phyloP scores from a whole-genome alignment of 805 yeast species.

The Starmerella floris region DNA sequence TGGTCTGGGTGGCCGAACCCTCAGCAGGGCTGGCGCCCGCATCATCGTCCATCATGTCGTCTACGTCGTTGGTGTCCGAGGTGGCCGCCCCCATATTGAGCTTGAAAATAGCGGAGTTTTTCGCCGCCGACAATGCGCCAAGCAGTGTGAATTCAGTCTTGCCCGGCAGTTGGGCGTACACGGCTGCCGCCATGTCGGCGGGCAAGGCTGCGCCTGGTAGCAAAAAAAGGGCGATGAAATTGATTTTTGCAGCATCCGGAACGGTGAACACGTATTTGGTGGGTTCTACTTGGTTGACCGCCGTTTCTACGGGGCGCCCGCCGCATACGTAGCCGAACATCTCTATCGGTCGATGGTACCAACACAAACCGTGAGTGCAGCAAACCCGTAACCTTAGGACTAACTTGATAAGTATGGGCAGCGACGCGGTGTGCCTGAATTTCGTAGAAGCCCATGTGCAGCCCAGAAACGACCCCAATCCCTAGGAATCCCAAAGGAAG shows the following conservation, averaged over 20 bases:
- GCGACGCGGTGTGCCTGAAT: too few relatives aligned
- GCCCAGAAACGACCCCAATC: too few relatives aligned
- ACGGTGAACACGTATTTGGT: slow-evolving; percentile 54
- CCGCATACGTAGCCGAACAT: slow-evolving; percentile 73
- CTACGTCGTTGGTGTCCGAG: slow-evolving; percentile 31
- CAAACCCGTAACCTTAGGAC: too few relatives aligned
- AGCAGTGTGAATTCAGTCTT: slow-evolving; percentile 29
- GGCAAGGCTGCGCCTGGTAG: slow-evolving; percentile 69
- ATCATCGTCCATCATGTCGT: slow-evolving; percentile 46
- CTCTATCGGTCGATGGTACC: too few relatives aligned
- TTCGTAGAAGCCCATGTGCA: background rate
- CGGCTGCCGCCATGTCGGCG: slow-evolving; percentile 61
- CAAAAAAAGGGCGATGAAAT: slow-evolving; percentile 72
- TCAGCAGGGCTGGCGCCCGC: slow-evolving; percentile 30
- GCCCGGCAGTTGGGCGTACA: slow-evolving; percentile 71
- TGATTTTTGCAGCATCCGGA: slow-evolving; percentile 48
- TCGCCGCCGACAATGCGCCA: slow-evolving; percentile 33
- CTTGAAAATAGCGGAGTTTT: slow-evolving; percentile 87
- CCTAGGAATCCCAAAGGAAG: too few relatives aligned
- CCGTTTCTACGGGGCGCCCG: slow-evolving; percentile 44
- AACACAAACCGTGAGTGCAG: too few relatives aligned
- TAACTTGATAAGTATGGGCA: too few relatives aligned
- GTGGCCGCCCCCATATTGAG: slow-evolving; percentile 37
- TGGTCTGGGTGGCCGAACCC: slow-evolving; percentile 23
- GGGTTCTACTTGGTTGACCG: slow-evolving; percentile 46